phyloP scores from a whole-genome alignment of 768 basidiomycete genomes.

The Crucibulum laeve region DNA sequence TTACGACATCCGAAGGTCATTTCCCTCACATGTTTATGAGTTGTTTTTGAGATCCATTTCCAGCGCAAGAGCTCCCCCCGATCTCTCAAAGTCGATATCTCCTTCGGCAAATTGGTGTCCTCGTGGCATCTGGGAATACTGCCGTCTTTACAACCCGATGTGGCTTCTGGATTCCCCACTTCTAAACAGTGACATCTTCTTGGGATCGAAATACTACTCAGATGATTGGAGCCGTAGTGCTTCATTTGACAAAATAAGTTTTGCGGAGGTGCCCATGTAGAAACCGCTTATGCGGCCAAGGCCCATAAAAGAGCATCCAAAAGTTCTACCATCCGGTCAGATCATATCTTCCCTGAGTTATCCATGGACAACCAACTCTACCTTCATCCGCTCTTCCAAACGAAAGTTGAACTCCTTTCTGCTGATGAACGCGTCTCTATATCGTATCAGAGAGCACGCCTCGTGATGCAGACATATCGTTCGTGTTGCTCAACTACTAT shows the following conservation, averaged over 20 bases:
- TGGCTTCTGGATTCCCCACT: conserved; percentile 14
- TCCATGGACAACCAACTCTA: conserved; percentile 34
- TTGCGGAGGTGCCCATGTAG: neutral
- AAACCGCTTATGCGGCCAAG: conserved; percentile 7
- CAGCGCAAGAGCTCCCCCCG: neutral
- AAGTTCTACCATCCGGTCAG: conserved; percentile 1
- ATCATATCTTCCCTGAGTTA: neutral
- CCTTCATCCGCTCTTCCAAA: conserved; percentile 42
- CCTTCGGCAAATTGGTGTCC: conserved; percentile 5
- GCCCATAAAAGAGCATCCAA: conserved; percentile 12
- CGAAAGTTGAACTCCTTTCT: conserved; percentile 37
- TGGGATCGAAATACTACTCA: conserved; percentile 11
- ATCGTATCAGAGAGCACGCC: conserved; percentile 44
- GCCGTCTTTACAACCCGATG: conserved; percentile 5
- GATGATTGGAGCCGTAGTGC: conserved; percentile 9
- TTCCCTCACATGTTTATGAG: conserved; percentile 4
- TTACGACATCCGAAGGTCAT: conserved; percentile 1
- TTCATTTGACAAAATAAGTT: neutral
- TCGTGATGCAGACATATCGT: conserved; percentile 49
- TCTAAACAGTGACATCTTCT: conserved; percentile 11
- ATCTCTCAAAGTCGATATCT: conserved; percentile 8
- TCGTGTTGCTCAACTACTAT: conserved; percentile 14
- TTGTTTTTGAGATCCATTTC: conserved; percentile 7
- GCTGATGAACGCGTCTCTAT: conserved; percentile 41
- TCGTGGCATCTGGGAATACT: conserved; percentile 6